phyloP scores from a whole-genome alignment of 2,329 filamentous ascomycete species.

The Microthyrium microscopicum region DNA sequence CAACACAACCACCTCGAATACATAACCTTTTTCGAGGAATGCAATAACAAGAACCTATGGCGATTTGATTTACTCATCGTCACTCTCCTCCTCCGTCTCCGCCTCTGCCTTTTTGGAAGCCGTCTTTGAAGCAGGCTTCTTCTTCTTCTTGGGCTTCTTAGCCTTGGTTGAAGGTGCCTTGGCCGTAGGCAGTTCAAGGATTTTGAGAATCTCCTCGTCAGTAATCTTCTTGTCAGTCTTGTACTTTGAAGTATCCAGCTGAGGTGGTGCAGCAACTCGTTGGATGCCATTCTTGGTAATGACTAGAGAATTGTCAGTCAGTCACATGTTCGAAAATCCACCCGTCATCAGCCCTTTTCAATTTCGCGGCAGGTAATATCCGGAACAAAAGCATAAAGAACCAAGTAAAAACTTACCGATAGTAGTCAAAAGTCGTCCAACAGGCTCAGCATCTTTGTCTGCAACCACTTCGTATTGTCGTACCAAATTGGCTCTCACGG shows the following conservation, averaged over 20 bases:
- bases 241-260: conserved; percentile 63
- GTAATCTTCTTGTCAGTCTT: conserved; percentile 96
- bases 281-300: conserved; percentile 96
- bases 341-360: neutral
- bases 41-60: too few relatives aligned
- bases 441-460: conserved; percentile 74
- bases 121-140: conserved; percentile 61
- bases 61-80: too few relatives aligned
- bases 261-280: conserved; percentile 61
- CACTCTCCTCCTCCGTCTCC: conserved; percentile 22
- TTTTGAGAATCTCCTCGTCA: conserved; percentile 88
- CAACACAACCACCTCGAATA: too few relatives aligned
- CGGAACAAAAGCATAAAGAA: neutral
- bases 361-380: neutral
- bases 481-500: conserved; percentile 81
- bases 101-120: conserved; percentile 34
- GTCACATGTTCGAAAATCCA: neutral
- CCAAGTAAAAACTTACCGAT: conserved; percentile 53
- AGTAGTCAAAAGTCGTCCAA: conserved; percentile 77
- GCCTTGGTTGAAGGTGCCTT: conserved; percentile 50
- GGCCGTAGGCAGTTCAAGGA: conserved; percentile 70
- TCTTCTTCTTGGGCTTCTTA: conserved; percentile 88
- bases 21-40: too few relatives aligned
- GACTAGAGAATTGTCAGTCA: too few relatives aligned
- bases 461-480: conserved; percentile 92